Base-by-base conservation (phyloP, 1,139 yeast species). In the Debaryomyces coudertii region DNA sequence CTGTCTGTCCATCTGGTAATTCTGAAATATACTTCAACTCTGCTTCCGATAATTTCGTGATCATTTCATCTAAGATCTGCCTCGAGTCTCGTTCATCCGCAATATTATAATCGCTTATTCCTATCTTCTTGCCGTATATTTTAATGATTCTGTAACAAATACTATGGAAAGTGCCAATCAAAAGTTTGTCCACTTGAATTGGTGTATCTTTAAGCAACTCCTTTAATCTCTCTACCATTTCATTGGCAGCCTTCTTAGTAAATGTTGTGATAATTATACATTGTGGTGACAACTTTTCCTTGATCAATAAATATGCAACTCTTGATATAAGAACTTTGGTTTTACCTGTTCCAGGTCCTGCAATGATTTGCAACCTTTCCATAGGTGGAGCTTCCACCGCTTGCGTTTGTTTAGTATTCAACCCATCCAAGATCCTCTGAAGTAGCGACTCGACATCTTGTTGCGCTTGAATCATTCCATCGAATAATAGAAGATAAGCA, bases 321-420 rank as follows among this genome's bases (percentile, higher is more conserved):
- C 96, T 72, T 1, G 90, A 76, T 0, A 89, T 83, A 37, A 92
- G 68, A 2, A 92, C 92, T 57, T 84, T 87, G 2, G 97, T 90
- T 62, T 90, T 87, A 4, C 92, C 92, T 0, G 83, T 87, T 2
- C 98, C 97, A 0, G 97, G 97, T 0, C 97, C 97, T 0, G 97
- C 97, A 28, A 90, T 76, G 24, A 92, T 82, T 60, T 89, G 96
- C 34, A 90, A 68, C 23, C 78, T 76, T 1, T 82, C 80, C 16
- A 66, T 58, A 1, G 70, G 57, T 0, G 85, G 79, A 3, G 83
- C 73, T 1, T 77, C 70, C 1, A 85, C 93, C 0, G 96, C 95
- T 43, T 63, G 53, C 7, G 54, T 55, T 61, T 90, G 97, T 29
- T 75, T 76, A 0, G 55, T 60, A 57, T 90, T 90, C 47, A 90